These are phyloP conservation scores for Brassica incana DNA, from an alignment of 345 rosid species.

Conservation along the genomic window DNA sequence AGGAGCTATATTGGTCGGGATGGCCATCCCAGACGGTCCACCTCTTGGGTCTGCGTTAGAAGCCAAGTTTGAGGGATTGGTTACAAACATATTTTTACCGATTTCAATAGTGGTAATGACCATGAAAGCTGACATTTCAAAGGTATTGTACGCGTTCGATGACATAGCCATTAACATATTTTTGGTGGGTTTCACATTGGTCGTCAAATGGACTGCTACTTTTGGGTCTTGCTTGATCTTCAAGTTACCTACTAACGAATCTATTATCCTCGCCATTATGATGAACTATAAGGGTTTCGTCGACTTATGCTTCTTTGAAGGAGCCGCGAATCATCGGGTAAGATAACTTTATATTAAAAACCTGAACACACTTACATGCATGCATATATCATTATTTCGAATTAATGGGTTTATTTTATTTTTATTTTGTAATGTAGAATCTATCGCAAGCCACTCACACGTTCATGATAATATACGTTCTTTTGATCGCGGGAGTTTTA, in stretches of 20 bases:
- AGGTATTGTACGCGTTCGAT: slow-evolving; percentile 24
- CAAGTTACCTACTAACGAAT: slow-evolving; percentile 34
- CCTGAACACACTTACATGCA: neutral
- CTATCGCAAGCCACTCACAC: slow-evolving; percentile 25
- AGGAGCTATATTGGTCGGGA: slow-evolving; percentile 36
- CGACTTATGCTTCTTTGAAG: slow-evolving; percentile 24
- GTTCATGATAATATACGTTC: slow-evolving; percentile 15
- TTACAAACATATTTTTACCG: slow-evolving; percentile 28
- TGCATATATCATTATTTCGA: neutral
- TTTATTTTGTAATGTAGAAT: slow-evolving; percentile 14
- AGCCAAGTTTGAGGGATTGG: slow-evolving; percentile 31
- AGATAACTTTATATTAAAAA: neutral
- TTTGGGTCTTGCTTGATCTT: slow-evolving; percentile 34
- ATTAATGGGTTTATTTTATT: neutral
- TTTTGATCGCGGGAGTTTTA: slow-evolving; percentile 30
- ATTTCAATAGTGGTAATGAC: slow-evolving; percentile 27
- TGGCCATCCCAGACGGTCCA: slow-evolving; percentile 42
- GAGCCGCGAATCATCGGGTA: slow-evolving; percentile 13
- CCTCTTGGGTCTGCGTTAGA: slow-evolving; percentile 42
- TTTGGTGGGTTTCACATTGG: slow-evolving; percentile 17
- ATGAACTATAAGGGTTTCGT: slow-evolving; percentile 38
- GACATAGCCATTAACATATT: slow-evolving; percentile 33
- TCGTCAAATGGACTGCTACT: slow-evolving; percentile 28
- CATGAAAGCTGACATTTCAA: slow-evolving; percentile 28
- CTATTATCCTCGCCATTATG: slow-evolving; percentile 31